A percentile compares a stretch with the other conserved stretches of the same genome.
These are phyloP conservation scores for Amanita fuliginea DNA, from an alignment of 768 basidiomycete genomes.

Conservation along the genomic window DNA sequence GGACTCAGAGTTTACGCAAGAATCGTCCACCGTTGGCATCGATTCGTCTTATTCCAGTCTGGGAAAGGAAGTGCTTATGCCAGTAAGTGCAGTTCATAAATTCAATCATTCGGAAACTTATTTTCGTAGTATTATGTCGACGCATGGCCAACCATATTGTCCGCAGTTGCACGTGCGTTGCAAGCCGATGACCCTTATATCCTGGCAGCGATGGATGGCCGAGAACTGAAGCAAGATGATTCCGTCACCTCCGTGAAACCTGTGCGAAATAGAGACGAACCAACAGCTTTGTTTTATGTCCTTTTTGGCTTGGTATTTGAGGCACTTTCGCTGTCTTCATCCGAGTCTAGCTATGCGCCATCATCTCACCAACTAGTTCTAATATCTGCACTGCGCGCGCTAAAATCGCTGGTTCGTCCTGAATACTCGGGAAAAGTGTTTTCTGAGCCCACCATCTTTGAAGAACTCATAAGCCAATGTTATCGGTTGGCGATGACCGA, in stretches of 20 bases:
- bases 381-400: conserved; percentile 58
- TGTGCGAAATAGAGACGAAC: conserved; percentile 35
- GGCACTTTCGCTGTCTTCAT: conserved; percentile 56
- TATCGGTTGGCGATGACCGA: conserved; percentile 90
- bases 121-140: conserved; percentile 69
- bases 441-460: conserved; percentile 73
- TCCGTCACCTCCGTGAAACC: conserved; percentile 13
- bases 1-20: conserved; percentile 79
- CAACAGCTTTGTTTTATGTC: conserved; percentile 76
- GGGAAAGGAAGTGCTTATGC: conserved; percentile 83
- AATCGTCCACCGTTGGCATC: conserved; percentile 60
- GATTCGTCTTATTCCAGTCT: conserved; percentile 82
- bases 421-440: conserved; percentile 77
- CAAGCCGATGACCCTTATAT: conserved; percentile 55
- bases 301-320: conserved; percentile 94
- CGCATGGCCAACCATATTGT: conserved; percentile 74
- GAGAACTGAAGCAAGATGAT: conserved; percentile 26
- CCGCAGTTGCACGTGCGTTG: conserved; percentile 79
- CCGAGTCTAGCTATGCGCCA: conserved; percentile 38
- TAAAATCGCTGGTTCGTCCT: conserved; percentile 71
- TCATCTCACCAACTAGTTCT: conserved; percentile 35
- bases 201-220: conserved; percentile 74
- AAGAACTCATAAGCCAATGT: conserved; percentile 80
- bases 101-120: not conserved
- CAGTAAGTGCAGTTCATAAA: conserved; percentile 42